Base-by-base conservation (phyloP, 2,329 filamentous ascomycete species). In the Ascochyta lentis region DNA sequence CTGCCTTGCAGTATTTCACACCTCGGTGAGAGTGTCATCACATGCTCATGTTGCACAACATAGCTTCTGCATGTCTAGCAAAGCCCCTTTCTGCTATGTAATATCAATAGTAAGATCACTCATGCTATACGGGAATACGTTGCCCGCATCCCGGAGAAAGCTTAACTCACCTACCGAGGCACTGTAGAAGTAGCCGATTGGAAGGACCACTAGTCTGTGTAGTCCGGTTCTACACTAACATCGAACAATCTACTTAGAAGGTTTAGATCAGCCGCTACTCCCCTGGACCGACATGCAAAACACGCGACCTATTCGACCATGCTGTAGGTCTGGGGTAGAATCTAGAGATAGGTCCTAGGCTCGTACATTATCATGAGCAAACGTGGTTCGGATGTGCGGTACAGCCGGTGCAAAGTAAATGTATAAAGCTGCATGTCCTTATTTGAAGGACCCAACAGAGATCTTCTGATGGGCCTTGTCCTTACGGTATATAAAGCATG, bases 151-250 rank as follows among this genome's bases (percentile, higher is more conserved):
- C 16, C 24, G 50, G 44, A 13, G 15, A 26, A 54, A 43, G 15
- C 27, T 39, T 27, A 44, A 45, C 22, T 45, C 27, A 40, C 19
- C 27, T 49, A 34, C 39, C 33, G 40, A 55, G 46, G 41, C 39
- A 33, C 15, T 6, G 22, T 24, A 22, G 12, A 19, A 15, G 22
- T 27, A 23, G 19, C 34, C 23, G 35, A 49, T 49, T 41, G 27
- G 35, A 16, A 31, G 12, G 3, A 7, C 9, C 7, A 10, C n/a
- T n/a, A 13, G 19, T 16, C 15, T 2, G 26, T 33, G 6, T 24
- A 31, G 39, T 34, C 52, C 29, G 23, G 27, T 10, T 3, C 16
- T 29, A 12, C 3, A 45, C 34, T 49, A 41, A 29, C 23, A 49
- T 13, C 6, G 27, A 45, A 33, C 7, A 16, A 16, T 6, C 31